These are phyloP conservation scores for Bolboschoenoplectus hybrid DNA, from an alignment of 202 grass and related monocot genomes.

Conservation along the genomic window DNA sequence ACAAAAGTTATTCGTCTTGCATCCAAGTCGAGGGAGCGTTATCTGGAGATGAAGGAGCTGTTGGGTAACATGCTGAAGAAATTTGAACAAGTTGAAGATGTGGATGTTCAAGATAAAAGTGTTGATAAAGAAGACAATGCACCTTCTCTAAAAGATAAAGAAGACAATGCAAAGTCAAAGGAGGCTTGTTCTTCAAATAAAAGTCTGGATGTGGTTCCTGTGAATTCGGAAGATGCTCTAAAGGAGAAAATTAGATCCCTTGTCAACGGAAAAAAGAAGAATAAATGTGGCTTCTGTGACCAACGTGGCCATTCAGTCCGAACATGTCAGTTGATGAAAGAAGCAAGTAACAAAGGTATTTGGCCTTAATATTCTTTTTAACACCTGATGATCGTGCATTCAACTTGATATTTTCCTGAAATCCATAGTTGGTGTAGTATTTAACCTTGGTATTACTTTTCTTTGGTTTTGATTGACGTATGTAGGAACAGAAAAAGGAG, in stretches of 20 bases:
- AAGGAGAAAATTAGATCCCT: slow-evolving; percentile 15
- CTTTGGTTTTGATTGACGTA: neutral
- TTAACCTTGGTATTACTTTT: neutral
- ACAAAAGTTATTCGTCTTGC: slow-evolving; percentile 1
- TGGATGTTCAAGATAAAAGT: slow-evolving; percentile 5
- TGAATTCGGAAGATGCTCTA: neutral
- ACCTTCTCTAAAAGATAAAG: neutral
- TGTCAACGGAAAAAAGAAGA: slow-evolving; percentile 17
- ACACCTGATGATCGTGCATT: neutral
- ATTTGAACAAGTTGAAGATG: slow-evolving; percentile 28
- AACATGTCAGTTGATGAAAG: slow-evolving; percentile 26
- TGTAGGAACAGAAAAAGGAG: slow-evolving; percentile 3
- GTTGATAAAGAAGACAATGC: slow-evolving; percentile 13
- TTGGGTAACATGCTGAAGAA: slow-evolving; percentile 17
- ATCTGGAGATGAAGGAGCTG: slow-evolving; percentile 18
- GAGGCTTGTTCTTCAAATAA: neutral
- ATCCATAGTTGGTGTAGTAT: neutral
- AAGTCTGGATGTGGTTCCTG: neutral
- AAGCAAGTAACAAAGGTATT: slow-evolving; percentile 25
- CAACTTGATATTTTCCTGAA: neutral
- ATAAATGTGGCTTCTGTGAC: slow-evolving; percentile 26
- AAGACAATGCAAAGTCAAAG: neutral
- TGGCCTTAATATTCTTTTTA: neutral
- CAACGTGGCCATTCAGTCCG: slow-evolving; percentile 29
- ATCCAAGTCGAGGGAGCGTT: neutral